A percentile compares a stretch with the other conserved stretches of the same genome.
phyloP scores from a whole-genome alignment of 2,329 filamentous ascomycete species.

The Aspergillus unguis region DNA sequence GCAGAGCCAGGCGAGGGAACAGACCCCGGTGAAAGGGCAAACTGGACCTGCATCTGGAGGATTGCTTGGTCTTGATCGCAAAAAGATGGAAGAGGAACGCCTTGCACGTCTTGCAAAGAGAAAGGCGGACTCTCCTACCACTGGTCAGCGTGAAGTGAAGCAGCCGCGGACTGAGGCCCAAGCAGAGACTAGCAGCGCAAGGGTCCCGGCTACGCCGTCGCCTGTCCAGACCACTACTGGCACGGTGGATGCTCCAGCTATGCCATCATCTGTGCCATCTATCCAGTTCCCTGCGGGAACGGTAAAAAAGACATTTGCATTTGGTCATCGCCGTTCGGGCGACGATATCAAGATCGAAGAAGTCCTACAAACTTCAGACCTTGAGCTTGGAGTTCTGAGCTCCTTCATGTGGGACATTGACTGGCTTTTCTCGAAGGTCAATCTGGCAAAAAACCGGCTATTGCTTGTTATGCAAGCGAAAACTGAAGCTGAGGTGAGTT shows the following conservation, averaged over 20 bases:
- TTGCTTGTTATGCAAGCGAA: conserved; percentile 63
- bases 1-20: not conserved
- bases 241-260: too few species aligned
- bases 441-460: conserved; percentile 58
- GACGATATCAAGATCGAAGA: conserved; percentile 88
- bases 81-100: conserved; percentile 80
- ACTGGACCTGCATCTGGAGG: not conserved
- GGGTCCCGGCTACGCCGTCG: conserved; percentile 42
- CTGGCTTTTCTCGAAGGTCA: conserved; percentile 72
- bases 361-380: conserved; percentile 67
- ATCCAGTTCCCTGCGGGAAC: conserved; percentile 57
- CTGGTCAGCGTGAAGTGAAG: conserved; percentile 24
- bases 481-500: conserved; percentile 43
- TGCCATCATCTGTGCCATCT: conserved; percentile 16
- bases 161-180: conserved; percentile 15
- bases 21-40: not conserved
- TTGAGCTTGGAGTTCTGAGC: conserved; percentile 77
- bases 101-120: conserved; percentile 65
- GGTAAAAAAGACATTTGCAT: conserved; percentile 78
- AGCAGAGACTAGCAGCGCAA: not conserved
- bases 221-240: conserved; percentile 25
- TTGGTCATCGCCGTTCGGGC: conserved; percentile 56
- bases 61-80: conserved; percentile 64
- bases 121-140: conserved; percentile 42
- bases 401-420: conserved; percentile 82